A percentile compares a stretch with the other conserved stretches of the same genome.
Conservation (phyloP, 352 stramenopile genomes). For the Globisporangium cylindrosporum region DNA sequence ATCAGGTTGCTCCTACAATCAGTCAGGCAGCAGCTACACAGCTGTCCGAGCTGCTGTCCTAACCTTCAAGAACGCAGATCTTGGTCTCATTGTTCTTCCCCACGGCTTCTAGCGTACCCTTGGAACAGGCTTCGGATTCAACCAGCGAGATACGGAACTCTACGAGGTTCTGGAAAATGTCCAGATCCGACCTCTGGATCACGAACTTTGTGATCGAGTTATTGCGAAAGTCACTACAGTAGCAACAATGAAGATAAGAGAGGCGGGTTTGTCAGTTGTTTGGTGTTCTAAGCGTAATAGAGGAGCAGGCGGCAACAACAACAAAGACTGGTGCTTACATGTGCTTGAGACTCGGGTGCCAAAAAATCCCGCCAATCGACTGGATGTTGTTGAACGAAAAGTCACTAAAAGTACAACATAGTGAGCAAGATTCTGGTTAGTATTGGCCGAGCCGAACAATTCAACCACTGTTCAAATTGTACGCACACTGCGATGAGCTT, state of each 20-base stretch:
- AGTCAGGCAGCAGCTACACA: neutral
- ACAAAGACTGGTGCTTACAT: conserved; percentile 9
- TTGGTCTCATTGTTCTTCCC: neutral
- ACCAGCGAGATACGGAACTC: conserved; percentile 13
- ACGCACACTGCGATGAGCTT: conserved; percentile 13
- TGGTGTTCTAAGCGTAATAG: neutral
- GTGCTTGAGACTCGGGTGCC: conserved; percentile 15
- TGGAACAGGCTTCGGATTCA: conserved; percentile 1
- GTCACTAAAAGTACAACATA: conserved; percentile 14
- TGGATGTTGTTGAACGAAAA: conserved; percentile 22
- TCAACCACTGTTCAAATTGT: neutral
- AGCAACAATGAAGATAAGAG: too few relatives aligned
- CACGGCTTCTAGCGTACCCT: neutral
- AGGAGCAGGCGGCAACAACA: neutral
- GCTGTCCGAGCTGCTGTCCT: neutral
- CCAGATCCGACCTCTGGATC: conserved; percentile 16
- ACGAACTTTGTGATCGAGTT: conserved; percentile 26
- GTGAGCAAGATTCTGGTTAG: neutral
- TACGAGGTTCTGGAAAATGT: conserved; percentile 11
- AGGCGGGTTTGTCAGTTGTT: neutral
- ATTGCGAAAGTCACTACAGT: conserved; percentile 17
- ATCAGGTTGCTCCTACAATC: too few relatives aligned
- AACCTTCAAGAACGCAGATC: conserved; percentile 17
- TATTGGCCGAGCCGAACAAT: neutral
- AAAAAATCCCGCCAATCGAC: conserved; percentile 19